Evolutionary conservation across 257 asterid species (phyloP).

Genomic region (Nicotiana sylvestris): DNA sequence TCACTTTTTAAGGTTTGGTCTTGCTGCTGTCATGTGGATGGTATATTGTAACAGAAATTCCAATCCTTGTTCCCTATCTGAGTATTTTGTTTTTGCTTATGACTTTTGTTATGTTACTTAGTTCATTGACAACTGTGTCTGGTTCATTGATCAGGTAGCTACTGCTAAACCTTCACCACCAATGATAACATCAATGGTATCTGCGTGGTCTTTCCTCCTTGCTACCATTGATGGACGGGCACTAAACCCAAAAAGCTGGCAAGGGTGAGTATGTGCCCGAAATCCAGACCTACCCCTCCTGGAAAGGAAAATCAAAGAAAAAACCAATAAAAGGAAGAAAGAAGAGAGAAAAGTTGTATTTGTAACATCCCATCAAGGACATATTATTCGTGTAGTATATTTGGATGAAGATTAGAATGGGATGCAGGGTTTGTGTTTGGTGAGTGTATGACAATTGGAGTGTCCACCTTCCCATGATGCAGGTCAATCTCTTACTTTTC

Average conservation of each 20-base stretch:
- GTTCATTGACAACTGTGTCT: background rate
- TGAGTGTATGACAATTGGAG: background rate
- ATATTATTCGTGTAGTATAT: background rate
- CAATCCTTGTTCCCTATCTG: background rate
- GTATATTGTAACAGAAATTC: background rate
- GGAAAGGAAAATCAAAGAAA: background rate
- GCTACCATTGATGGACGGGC: constrained; percentile 56
- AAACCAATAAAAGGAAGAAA: background rate
- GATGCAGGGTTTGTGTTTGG: background rate
- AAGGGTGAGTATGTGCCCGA: constrained; percentile 47
- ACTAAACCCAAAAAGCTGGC: constrained; percentile 67
- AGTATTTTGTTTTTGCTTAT: background rate
- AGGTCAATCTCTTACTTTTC: constrained; percentile 71
- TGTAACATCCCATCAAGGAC: background rate
- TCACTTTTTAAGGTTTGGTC: background rate
- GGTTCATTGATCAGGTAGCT: constrained; percentile 50
- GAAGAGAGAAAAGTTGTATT: background rate
- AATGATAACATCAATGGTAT: constrained; percentile 53
- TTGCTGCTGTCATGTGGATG: background rate
- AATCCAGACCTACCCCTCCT: background rate
- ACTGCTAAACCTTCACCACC: constrained; percentile 60
- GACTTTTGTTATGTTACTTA: background rate
- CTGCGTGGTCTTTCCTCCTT: constrained; percentile 92
- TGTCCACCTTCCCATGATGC: constrained; percentile 19
- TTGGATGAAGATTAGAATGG: background rate